A percentile compares a stretch with the other conserved stretches of the same genome.
Conservation (phyloP, 441 rosid genomes). For the Daphne laureola region DNA sequence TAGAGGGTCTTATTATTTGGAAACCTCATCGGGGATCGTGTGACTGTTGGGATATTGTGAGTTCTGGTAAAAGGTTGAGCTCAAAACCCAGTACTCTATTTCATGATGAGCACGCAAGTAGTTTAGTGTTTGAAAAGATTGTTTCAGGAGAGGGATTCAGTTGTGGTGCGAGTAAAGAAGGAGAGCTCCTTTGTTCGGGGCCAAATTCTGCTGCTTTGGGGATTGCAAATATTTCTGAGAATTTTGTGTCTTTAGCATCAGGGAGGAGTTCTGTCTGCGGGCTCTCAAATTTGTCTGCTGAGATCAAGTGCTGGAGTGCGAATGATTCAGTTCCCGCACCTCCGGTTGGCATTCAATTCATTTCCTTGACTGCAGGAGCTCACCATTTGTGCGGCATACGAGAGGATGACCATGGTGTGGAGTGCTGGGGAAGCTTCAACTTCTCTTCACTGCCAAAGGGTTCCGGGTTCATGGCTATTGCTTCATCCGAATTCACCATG, state of each 20-base stretch:
- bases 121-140: constrained; percentile 44
- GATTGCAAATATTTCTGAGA: constrained; percentile 30
- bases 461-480: constrained; percentile 73
- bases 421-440: constrained; percentile 79
- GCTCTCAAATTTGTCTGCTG: constrained; percentile 38
- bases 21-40: constrained; percentile 49
- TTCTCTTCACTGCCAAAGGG: constrained; percentile 52
- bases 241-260: constrained; percentile 48
- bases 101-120: constrained; percentile 37
- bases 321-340: constrained; percentile 24
- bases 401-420: constrained; percentile 66
- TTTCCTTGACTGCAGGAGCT: constrained; percentile 63
- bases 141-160: constrained; percentile 84
- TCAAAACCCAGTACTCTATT: constrained; percentile 30
- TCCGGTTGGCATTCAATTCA: constrained; percentile 36
- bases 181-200: constrained; percentile 81
- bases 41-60: constrained; percentile 70
- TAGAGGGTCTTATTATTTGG: constrained; percentile 70
- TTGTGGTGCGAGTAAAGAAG: constrained; percentile 68
- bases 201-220: constrained; percentile 42
- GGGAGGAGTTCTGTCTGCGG: constrained; percentile 52
- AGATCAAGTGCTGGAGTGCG: constrained; percentile 63
- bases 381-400: constrained; percentile 76
- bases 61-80: constrained; percentile 24
- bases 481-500: constrained; percentile 70